A percentile compares a stretch with the other conserved stretches of the same genome.
Evolutionary conservation across 805 yeast species (phyloP).

Genomic region (Wickerhamiella sergipiensis): DNA sequence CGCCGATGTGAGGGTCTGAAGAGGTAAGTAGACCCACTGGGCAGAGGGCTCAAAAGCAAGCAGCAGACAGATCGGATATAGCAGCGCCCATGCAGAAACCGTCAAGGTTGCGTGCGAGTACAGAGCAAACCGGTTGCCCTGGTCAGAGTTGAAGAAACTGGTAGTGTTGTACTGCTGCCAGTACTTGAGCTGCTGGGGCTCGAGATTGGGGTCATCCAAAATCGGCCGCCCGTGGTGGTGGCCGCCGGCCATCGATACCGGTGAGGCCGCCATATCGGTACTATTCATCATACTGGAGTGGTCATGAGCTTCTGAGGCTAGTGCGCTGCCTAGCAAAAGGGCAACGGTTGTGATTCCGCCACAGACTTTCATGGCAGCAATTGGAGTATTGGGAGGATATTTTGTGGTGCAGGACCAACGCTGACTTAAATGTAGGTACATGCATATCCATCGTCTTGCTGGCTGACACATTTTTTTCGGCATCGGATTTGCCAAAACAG

Average conservation of each 20-base stretch:
- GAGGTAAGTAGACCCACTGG: constrained; percentile 39
- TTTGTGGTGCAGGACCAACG: background rate
- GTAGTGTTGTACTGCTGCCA: constrained; percentile 76
- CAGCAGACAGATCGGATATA: constrained; percentile 59
- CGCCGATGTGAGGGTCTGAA: constrained; percentile 36
- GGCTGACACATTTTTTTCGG: background rate
- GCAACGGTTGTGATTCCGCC: background rate
- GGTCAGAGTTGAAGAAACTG: constrained; percentile 39
- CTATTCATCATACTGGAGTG: background rate
- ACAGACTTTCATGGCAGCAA: background rate
- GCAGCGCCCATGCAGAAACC: constrained; percentile 32
- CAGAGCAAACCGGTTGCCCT: constrained; percentile 39
- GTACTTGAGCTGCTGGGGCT: constrained; percentile 57
- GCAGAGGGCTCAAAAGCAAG: constrained; percentile 45
- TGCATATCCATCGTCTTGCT: background rate
- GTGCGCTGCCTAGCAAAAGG: background rate
- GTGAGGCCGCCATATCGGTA: constrained; percentile 8
- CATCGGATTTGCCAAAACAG: background rate
- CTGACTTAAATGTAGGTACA: background rate
- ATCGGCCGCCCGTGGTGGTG: constrained; percentile 29
- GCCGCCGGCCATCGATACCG: constrained; percentile 9
- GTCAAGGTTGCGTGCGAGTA: constrained; percentile 39
- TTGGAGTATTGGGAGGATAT: background rate
- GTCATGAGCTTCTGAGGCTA: background rate
- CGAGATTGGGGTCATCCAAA: constrained; percentile 43